Base-by-base conservation (phyloP, 2,329 filamentous ascomycete genomes). In the Periconia sp. region DNA sequence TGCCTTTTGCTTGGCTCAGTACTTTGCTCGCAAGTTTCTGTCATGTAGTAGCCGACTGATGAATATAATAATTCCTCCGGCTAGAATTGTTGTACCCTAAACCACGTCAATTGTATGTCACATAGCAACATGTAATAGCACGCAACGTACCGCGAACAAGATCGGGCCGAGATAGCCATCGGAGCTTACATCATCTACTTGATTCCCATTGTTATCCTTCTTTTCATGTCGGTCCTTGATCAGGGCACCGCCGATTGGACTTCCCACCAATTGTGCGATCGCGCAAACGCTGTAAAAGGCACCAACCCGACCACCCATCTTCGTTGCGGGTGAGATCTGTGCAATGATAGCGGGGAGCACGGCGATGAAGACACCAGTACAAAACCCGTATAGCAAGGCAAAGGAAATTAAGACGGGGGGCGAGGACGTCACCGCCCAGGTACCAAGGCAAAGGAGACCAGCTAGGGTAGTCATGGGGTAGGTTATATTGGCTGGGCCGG, bases 271-370 rank as follows among this genome's bases (percentile, higher is more conserved):
- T 1, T 83, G 84, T 5, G 84, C 86, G 19, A 90, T 70, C 1
- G 82, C 78, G 43, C 83, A 75, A 34, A 84, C 65, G n/a, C 81
- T 78, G 61, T 87, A 88, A 18, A 82, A 76, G 0, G 80, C 78
- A 1, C 88, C 88, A 3, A 79, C 84, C 4, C 87, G 76, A 1
- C 84, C 79, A n/a, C 88, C 88, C 21, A 91, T 84, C 63, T 88
- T 78, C 13, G 80, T 75, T 24, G 89, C 78, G 29, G 88, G 84
- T 1, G 82, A 85, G 48, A 91, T 86, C 57, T 90, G 85, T 1
- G 85, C 86, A 16, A 91, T 73, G 12, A 88, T 72, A 0, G 85
- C 79, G 0, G 87, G 84, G 0, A 75, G 74, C 18, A 90, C 71
- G 0, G 81, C 81, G 28, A 88, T 81, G 56, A 84, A 87, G 2